Conservation (phyloP, 345 rosid genomes). For the Arabidopsis thaliana region DNA sequence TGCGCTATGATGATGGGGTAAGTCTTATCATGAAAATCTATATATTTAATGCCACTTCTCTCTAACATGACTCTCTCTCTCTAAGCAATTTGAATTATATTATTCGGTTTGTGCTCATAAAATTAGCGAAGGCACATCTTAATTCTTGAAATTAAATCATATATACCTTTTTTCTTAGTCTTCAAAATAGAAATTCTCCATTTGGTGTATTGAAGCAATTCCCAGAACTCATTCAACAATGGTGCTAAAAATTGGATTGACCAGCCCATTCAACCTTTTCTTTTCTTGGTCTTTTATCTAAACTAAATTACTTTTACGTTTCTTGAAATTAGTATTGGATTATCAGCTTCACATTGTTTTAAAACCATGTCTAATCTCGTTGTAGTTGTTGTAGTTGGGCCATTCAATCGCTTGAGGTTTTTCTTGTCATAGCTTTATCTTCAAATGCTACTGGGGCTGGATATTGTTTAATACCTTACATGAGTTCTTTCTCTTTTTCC, state of each 20-base stretch:
- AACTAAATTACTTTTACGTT: neutral
- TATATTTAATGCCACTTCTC: constrained; percentile 20
- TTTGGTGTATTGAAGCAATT: neutral
- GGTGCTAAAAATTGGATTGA: neutral
- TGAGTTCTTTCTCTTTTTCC: constrained; percentile 23
- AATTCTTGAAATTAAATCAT: constrained; percentile 9
- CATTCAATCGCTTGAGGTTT: neutral
- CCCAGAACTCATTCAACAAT: constrained; percentile 3
- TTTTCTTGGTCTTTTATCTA: constrained; percentile 4
- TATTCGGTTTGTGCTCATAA: constrained; percentile 12
- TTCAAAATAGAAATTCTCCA: constrained; percentile 11
- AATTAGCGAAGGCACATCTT: constrained; percentile 25
- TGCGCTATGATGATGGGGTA: constrained; percentile 92
- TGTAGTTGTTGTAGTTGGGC: no score
- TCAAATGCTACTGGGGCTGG: constrained; percentile 1
- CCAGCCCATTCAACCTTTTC: constrained; percentile 15
- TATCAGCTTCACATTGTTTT: neutral
- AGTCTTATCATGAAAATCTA: constrained; percentile 36
- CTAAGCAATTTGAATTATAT: constrained; percentile 24
- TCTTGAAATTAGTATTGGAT: constrained; percentile 18
- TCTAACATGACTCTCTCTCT: neutral
- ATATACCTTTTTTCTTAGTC: neutral
- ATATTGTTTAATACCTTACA: constrained; percentile 15
- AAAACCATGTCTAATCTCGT: neutral
- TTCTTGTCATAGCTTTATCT: constrained; percentile 24